Percentiles rank a stretch among this genome's conserved stretches.
phyloP scores from a whole-genome alignment of 345 rosid species.

The Lepidium sativum region DNA sequence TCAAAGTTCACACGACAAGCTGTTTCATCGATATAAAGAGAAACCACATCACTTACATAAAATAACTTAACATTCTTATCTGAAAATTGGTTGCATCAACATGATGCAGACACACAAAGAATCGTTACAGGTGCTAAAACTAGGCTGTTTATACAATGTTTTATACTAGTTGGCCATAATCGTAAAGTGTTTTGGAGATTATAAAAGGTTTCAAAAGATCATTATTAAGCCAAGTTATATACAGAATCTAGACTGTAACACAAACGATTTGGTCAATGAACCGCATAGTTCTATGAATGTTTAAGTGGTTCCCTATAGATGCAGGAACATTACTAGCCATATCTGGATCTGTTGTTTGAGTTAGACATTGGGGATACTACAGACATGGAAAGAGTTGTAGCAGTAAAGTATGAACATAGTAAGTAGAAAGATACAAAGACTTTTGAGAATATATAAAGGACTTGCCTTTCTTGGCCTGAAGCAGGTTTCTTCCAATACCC shows the following conservation, averaged over 20 bases:
- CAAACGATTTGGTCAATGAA: neutral
- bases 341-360: slow-evolving; percentile 1
- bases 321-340: neutral
- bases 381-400: neutral
- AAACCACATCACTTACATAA: neutral
- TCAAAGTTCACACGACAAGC: slow-evolving; percentile 61
- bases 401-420: neutral
- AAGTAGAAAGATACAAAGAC: neutral
- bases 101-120: neutral
- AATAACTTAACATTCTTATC: neutral
- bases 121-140: neutral
- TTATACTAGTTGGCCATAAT: neutral
- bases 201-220: neutral
- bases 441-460: neutral
- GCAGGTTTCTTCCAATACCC: slow-evolving; percentile 50
- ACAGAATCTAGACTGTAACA: neutral
- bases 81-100: neutral
- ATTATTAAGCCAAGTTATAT: neutral
- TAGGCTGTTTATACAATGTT: neutral
- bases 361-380: neutral
- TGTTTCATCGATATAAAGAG: slow-evolving; percentile 11
- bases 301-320: neutral
- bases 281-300: neutral
- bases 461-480: slow-evolving; percentile 60
- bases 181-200: neutral